A percentile compares a stretch with the other conserved stretches of the same genome.
Evolutionary conservation across 768 basidiomycete genomes (phyloP).

Genomic region (Lactarius tabidus): DNA sequence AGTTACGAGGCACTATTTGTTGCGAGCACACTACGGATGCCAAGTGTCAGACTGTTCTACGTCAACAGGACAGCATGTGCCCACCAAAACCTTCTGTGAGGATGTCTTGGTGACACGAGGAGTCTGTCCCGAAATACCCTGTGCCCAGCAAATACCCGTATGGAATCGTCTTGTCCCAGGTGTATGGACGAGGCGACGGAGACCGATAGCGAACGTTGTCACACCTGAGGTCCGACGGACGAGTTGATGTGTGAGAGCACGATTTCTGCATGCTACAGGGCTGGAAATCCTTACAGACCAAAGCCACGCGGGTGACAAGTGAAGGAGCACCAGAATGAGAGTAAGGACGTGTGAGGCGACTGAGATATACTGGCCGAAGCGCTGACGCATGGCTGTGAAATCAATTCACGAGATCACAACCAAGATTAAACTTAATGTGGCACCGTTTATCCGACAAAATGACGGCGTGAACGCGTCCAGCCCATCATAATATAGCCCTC

Average conservation of each 20-base stretch:
- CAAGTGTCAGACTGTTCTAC: background rate
- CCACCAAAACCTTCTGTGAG: background rate
- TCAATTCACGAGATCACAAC: background rate
- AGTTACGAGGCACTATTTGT: no score
- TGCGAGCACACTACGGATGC: background rate
- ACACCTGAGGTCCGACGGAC: background rate
- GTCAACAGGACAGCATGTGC: background rate
- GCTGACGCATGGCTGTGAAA: no score
- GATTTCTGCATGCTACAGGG: background rate
- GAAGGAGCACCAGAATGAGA: background rate
- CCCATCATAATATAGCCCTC: slow-evolving; percentile 20
- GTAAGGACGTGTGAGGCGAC: background rate
- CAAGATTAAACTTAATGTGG: background rate
- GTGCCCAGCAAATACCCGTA: background rate
- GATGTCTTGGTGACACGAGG: background rate
- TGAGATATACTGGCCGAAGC: no score
- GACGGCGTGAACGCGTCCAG: background rate
- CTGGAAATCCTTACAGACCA: background rate
- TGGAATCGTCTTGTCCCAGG: background rate
- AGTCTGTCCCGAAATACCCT: background rate
- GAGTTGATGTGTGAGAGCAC: background rate
- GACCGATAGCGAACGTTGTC: no score
- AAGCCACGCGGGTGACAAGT: no score
- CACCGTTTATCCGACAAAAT: background rate
- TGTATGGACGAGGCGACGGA: background rate